Percentiles rank a stretch among this genome's conserved stretches.
phyloP scores from a whole-genome alignment of 805 yeast species.

The Teunomyces aglyptinius region DNA sequence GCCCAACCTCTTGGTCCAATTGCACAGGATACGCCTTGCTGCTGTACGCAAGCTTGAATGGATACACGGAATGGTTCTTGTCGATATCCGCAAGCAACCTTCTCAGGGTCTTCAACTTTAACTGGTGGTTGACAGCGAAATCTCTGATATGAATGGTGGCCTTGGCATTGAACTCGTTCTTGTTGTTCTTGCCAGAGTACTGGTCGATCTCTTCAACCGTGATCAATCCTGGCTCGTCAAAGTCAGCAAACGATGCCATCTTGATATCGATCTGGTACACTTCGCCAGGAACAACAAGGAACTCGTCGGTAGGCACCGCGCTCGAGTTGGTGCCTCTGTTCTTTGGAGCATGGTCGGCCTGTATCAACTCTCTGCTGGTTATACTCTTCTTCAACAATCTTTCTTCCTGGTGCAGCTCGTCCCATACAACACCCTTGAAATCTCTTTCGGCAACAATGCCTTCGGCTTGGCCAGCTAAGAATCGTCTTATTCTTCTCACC shows the following conservation, averaged over 20 bases:
- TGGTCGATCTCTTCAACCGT: slow-evolving; percentile 67
- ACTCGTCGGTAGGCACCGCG: slow-evolving; percentile 76
- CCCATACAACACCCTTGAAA: slow-evolving; percentile 89
- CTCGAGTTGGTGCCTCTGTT: slow-evolving; percentile 31
- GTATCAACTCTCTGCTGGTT: slow-evolving; percentile 16
- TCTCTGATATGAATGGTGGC: slow-evolving; percentile 82
- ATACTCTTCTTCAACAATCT: slow-evolving; percentile 42
- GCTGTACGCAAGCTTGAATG: slow-evolving; percentile 80
- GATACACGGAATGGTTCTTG: slow-evolving; percentile 77
- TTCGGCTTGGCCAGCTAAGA: slow-evolving; percentile 93
- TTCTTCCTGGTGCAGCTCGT: slow-evolving; percentile 76
- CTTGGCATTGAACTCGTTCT: slow-evolving; percentile 52
- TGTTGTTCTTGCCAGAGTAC: slow-evolving; percentile 60
- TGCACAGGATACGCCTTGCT: slow-evolving; percentile 61
- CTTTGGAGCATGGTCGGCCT: background rate
- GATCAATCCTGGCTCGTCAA: slow-evolving; percentile 60
- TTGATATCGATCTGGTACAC: slow-evolving; percentile 81
- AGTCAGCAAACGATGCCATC: slow-evolving; percentile 64
- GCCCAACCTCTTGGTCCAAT: slow-evolving; percentile 29
- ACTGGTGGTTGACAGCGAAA: slow-evolving; percentile 73
- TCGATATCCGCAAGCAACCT: slow-evolving; percentile 69
- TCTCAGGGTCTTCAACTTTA: slow-evolving; percentile 75
- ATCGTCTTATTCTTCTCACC: slow-evolving; percentile 87
- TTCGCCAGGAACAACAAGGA: slow-evolving; percentile 74
- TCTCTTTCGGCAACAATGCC: slow-evolving; percentile 89